Evolutionary conservation across 2,329 filamentous ascomycete genomes (phyloP).

Genomic region (Myriosclerotinia duriaeana): DNA sequence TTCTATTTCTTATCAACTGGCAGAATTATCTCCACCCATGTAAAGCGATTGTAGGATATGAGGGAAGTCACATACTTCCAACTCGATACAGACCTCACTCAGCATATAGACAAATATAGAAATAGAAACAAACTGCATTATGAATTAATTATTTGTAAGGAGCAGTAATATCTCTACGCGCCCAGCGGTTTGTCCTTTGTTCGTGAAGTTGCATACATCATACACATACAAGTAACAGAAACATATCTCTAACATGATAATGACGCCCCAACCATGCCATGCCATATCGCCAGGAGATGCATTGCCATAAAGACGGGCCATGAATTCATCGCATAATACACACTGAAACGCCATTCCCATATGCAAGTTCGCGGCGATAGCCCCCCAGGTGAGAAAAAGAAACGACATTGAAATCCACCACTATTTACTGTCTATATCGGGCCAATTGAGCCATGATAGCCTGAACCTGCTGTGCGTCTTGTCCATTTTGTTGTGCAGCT

Average conservation of each 20-base stretch:
- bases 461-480: slow-evolving; percentile 57
- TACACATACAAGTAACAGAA: not conserved
- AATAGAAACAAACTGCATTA: slow-evolving; percentile 13
- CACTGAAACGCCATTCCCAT: not conserved
- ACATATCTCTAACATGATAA: slow-evolving; percentile 2
- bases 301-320: not conserved
- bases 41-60: slow-evolving; percentile 19
- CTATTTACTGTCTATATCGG: slow-evolving; percentile 54
- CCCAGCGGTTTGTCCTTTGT: not conserved
- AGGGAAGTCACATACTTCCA: slow-evolving; percentile 10
- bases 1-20: not conserved
- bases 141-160: not conserved
- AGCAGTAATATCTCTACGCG: not conserved
- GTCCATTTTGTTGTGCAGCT: slow-evolving; percentile 34
- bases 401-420: slow-evolving; percentile 33
- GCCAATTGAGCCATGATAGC: slow-evolving; percentile 75
- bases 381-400: not conserved
- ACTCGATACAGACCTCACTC: slow-evolving; percentile 11
- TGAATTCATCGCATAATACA: not conserved
- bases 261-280: slow-evolving; percentile 1
- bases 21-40: slow-evolving; percentile 10
- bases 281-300: not conserved
- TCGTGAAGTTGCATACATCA: not conserved
- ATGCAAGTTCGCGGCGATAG: not conserved
- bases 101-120: slow-evolving; percentile 14